Conservation (phyloP, 2,329 filamentous ascomycete species). For the Ampelomyces quisqualis region DNA sequence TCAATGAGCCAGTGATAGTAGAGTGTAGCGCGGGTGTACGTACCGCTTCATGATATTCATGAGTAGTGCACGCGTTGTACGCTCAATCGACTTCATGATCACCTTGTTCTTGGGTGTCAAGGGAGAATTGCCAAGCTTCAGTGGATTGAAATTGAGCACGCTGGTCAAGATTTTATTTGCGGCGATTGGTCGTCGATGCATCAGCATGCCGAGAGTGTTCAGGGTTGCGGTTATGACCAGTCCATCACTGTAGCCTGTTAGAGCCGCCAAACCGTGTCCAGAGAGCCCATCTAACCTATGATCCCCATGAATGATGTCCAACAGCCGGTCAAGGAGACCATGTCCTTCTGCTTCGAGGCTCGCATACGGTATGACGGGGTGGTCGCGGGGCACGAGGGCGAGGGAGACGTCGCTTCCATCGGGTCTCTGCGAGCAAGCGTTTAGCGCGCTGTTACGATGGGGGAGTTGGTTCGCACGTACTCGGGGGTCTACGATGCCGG, state of each 20-base stretch:
- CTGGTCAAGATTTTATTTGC: constrained; percentile 83
- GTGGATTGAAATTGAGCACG: constrained; percentile 86
- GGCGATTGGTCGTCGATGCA: constrained; percentile 77
- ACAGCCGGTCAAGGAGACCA: constrained; percentile 83
- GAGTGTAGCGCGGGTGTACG: constrained; percentile 20
- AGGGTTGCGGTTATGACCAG: constrained; percentile 87
- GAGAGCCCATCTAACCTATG: constrained; percentile 63
- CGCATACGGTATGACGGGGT: constrained; percentile 74
- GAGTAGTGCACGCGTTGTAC: constrained; percentile 81
- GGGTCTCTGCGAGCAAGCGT: constrained; percentile 57
- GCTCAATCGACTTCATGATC: constrained; percentile 89
- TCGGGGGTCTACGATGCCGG: constrained; percentile 79
- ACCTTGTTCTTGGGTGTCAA: constrained; percentile 79
- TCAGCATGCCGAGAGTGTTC: constrained; percentile 80
- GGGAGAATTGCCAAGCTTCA: constrained; percentile 74
- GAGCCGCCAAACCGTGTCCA: constrained; percentile 12
- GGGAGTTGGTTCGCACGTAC: constrained; percentile 54
- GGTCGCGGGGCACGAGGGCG: constrained; percentile 78
- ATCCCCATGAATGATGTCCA: constrained; percentile 82
- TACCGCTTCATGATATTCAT: constrained; percentile 80
- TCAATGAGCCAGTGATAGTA: constrained; percentile 6
- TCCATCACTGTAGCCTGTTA: constrained; percentile 65
- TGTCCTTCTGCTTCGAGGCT: constrained; percentile 91
- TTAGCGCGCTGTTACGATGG: constrained; percentile 4
- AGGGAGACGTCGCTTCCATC: constrained; percentile 83